A percentile compares a stretch with the other conserved stretches of the same genome.
Evolutionary conservation across 371 early-diverging fungal genomes (phyloP).

Genomic region (Mucor irregularis): DNA sequence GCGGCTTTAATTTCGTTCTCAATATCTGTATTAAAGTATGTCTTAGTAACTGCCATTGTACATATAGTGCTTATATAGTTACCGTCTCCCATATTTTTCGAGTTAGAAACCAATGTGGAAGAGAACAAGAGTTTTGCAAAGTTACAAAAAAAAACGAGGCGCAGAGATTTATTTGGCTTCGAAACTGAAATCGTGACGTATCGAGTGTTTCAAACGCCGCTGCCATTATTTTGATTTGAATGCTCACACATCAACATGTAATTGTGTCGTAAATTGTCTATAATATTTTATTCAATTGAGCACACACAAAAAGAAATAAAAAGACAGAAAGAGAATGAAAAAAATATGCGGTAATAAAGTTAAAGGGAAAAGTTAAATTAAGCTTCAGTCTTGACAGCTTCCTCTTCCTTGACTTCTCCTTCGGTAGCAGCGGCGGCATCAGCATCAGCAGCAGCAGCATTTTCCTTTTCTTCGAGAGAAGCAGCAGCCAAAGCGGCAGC

Average conservation of each 20-base stretch:
- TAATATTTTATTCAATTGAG: too few relatives aligned
- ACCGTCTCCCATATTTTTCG: constrained; percentile 6
- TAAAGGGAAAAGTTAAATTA: not conserved
- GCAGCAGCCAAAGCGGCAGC: constrained; percentile 27
- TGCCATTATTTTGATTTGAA: too few relatives aligned
- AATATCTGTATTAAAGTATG: constrained; percentile 51
- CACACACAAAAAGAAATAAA: too few relatives aligned
- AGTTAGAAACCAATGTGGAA: too few relatives aligned
- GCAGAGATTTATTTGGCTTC: not conserved
- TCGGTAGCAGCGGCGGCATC: constrained; percentile 8
- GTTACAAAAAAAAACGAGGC: constrained; percentile 2
- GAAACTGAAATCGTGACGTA: not conserved
- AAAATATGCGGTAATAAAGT: not conserved
- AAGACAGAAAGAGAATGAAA: too few relatives aligned
- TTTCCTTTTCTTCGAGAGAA: constrained; percentile 18
- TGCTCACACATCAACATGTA: too few relatives aligned
- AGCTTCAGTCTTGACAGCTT: constrained; percentile 4
- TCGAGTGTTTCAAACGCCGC: too few relatives aligned
- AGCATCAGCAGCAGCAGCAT: constrained; percentile 1
- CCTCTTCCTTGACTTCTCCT: not conserved
- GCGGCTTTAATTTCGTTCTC: constrained; percentile 65
- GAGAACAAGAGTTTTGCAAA: not conserved
- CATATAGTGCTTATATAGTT: too few relatives aligned
- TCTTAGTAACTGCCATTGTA: too few relatives aligned
- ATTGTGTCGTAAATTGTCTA: too few relatives aligned